Evolutionary conservation across 805 yeast genomes (phyloP).

Genomic region (Ogataea pini): DNA sequence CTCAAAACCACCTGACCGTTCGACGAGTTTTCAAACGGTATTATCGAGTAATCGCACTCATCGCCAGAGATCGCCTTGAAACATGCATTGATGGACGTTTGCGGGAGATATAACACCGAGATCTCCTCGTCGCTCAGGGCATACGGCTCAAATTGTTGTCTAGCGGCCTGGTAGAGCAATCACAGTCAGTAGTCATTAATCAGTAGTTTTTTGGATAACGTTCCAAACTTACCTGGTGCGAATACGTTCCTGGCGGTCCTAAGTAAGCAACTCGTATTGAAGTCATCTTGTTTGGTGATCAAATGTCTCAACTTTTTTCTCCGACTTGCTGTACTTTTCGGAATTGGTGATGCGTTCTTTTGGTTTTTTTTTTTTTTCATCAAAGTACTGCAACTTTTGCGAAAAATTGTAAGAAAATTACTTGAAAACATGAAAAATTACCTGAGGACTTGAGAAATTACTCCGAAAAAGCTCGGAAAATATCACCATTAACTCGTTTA

Average conservation of each 20-base stretch:
- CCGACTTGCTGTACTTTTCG: too few relatives aligned
- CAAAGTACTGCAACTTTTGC: neutral
- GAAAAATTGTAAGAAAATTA: neutral
- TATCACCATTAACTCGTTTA: neutral
- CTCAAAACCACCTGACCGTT: conserved; percentile 92
- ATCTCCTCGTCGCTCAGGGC: conserved; percentile 17
- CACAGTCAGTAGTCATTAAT: neutral
- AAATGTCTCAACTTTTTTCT: too few relatives aligned
- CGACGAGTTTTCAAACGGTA: conserved; percentile 92
- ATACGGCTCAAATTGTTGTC: conserved; percentile 38
- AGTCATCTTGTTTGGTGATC: conserved; percentile 11
- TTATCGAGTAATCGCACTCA: conserved; percentile 65
- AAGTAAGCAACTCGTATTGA: conserved; percentile 61
- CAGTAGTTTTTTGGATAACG: neutral
- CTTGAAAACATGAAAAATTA: neutral
- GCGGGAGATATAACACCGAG: conserved; percentile 35
- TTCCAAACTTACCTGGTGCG: conserved; percentile 65
- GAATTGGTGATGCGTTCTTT: neutral
- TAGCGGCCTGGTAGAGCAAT: conserved; percentile 46
- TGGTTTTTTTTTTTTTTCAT: neutral
- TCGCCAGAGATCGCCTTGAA: conserved; percentile 50
- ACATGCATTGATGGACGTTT: conserved; percentile 57
- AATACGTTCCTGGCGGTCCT: conserved; percentile 92
- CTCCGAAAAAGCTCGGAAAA: neutral
- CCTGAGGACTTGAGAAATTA: neutral